Conservation (phyloP, 305 asterid species). For the Fraxinus sp. region DNA sequence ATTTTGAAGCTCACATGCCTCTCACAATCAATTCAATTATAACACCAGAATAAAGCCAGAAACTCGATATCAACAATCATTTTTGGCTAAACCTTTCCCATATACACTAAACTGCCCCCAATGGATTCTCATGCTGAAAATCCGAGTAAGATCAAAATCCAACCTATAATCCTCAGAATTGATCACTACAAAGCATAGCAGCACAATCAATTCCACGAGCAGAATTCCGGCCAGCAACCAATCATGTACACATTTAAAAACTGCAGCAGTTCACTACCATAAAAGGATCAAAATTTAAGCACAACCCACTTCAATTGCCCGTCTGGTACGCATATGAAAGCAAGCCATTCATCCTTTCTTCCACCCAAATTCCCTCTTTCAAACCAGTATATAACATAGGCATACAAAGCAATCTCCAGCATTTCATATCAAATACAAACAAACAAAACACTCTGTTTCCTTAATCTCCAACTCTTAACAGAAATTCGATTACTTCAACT, state of each 20-base stretch:
- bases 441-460: slow-evolving; percentile 27
- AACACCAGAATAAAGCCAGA: neutral
- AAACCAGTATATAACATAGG: neutral
- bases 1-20: neutral
- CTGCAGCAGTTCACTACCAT: slow-evolving; percentile 12
- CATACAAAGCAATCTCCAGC: neutral
- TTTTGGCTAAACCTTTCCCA: neutral
- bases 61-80: neutral
- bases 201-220: neutral
- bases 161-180: neutral
- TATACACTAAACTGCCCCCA: neutral
- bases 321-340: slow-evolving; percentile 10
- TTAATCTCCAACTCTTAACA: slow-evolving; percentile 24
- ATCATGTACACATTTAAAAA: slow-evolving; percentile 46
- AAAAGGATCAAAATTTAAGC: slow-evolving; percentile 8
- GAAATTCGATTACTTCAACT: neutral
- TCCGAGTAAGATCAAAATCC: neutral
- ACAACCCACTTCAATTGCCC: slow-evolving; percentile 4
- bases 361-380: slow-evolving; percentile 21
- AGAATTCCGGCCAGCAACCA: slow-evolving; percentile 26
- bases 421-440: slow-evolving; percentile 22
- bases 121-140: neutral
- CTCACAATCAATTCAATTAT: neutral
- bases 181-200: neutral
- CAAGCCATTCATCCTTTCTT: slow-evolving; percentile 13